Conservation (phyloP, 1,139 yeast genomes). For the Yamadazyma mexicana region DNA sequence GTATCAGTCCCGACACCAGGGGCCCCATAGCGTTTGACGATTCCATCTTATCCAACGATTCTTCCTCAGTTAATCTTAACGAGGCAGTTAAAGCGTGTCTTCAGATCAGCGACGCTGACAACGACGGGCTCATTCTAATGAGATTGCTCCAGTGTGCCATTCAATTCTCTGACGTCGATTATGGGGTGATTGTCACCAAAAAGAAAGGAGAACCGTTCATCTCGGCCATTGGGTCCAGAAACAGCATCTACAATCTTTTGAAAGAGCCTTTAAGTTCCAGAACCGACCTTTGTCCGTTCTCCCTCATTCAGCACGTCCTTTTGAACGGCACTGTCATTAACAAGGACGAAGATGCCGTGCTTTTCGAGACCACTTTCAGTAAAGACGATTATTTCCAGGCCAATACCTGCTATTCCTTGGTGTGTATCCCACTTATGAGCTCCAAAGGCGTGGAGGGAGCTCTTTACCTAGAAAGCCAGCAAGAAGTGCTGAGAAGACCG, state of each 20-base stretch:
- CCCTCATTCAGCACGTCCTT: conserved; percentile 41
- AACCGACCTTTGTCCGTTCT: conserved; percentile 46
- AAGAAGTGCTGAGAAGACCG: conserved; percentile 6
- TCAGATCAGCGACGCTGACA: conserved; percentile 49
- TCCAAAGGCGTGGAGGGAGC: conserved; percentile 48
- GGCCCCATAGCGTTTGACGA: background rate
- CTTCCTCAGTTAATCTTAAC: conserved; percentile 18
- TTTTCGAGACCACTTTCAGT: conserved; percentile 35
- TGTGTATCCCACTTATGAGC: conserved; percentile 51
- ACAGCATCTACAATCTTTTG: conserved; percentile 34
- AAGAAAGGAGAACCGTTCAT: conserved; percentile 38
- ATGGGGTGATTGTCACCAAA: conserved; percentile 44
- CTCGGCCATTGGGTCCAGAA: conserved; percentile 45
- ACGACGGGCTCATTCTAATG: conserved; percentile 36
- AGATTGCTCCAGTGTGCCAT: conserved; percentile 44
- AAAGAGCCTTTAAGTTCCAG: conserved; percentile 44
- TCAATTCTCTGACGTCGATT: conserved; percentile 42
- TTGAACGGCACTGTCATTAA: conserved; percentile 39
- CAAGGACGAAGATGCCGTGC: conserved; percentile 36
- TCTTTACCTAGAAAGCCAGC: conserved; percentile 42
- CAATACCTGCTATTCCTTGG: conserved; percentile 33
- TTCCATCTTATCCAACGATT: too few species aligned
- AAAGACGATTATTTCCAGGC: conserved; percentile 44
- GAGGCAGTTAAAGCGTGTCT: conserved; percentile 46
- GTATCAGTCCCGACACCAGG: background rate